These are phyloP conservation scores for Geum urbanum DNA, from an alignment of 306 rosid genomes.

Conservation along the genomic window DNA sequence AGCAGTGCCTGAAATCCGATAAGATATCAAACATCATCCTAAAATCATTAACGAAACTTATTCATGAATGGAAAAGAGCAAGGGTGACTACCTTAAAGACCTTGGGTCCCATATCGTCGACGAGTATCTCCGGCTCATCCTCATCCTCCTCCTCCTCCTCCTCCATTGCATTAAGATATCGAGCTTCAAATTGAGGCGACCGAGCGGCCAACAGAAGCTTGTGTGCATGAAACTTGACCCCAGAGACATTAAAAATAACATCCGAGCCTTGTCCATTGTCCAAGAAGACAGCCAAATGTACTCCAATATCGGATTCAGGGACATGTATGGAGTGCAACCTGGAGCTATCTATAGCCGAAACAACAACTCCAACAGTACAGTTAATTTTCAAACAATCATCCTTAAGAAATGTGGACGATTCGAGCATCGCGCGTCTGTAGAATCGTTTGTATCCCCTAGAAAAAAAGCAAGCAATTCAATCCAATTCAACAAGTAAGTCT, in stretches of 20 bases:
- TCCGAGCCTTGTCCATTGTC: slow-evolving; percentile 91
- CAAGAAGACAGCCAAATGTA: slow-evolving; percentile 63
- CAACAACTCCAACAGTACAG: slow-evolving; percentile 98
- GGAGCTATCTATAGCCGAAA: slow-evolving; percentile 80
- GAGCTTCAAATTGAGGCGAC: slow-evolving; percentile 64
- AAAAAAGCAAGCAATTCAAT: background rate
- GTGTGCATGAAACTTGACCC: slow-evolving; percentile 85
- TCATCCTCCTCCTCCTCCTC: slow-evolving; percentile 73
- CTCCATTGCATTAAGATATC: slow-evolving; percentile 54
- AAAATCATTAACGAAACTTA: too few species aligned
- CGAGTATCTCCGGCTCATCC: slow-evolving; percentile 48
- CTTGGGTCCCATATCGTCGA: slow-evolving; percentile 77
- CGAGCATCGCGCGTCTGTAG: slow-evolving; percentile 80
- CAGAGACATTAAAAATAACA: slow-evolving; percentile 68
- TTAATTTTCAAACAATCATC: slow-evolving; percentile 96
- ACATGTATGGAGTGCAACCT: slow-evolving; percentile 72
- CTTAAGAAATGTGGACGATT: slow-evolving; percentile 71
- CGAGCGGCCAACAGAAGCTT: slow-evolving; percentile 90
- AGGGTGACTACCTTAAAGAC: slow-evolving; percentile 71
- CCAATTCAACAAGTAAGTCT: too few species aligned
- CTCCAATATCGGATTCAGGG: slow-evolving; percentile 85
- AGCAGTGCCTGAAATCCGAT: slow-evolving; percentile 62
- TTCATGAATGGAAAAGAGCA: too few species aligned
- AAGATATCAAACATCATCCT: too few species aligned
- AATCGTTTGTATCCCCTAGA: slow-evolving; percentile 92